Base-by-base conservation (phyloP, 352 stramenopile species). In the Globisporangium cystogenes region DNA sequence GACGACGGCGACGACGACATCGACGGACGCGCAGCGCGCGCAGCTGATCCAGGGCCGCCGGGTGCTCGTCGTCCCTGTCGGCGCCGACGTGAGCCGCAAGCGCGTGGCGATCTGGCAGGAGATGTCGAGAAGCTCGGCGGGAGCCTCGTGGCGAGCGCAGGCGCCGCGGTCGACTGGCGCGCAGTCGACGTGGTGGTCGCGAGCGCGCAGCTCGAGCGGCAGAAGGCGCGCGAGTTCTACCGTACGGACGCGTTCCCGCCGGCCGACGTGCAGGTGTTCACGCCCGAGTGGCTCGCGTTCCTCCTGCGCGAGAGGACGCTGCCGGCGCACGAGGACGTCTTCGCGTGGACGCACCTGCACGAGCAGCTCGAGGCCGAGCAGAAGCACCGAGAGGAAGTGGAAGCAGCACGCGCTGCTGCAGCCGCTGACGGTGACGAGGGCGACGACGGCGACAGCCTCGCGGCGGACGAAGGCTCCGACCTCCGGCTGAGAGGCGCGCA, bases 271-370 rank as follows among this genome's bases (percentile, higher is more conserved):
- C 60, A 67, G 39, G 54, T 77, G 4, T 78, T 68, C 49, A 86
- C 73, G 4, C 76, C 76, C 5, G 76, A 87, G 46, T 90, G 80
- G 80, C 67, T 90, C n/a, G 60, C 72, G 51, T 74, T 69, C 59
- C 53, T 87, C 36, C 46, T 68, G 4, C 60, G 75, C 7, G 59
- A 84, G 45, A 81, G 80, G 42, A 56, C 63, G 15, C 10, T 79
- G 2, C 76, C 76, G 1, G 23, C 46, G 6, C 36, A 48, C 3
- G 59, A 27, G 2, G 57, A 37, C 1, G 56, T 55, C 15, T 64
- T 82, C 14, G 67, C 62, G n/a, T 89, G 78, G 79, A 27, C 48
- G 1, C 36, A 26, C n/a, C 57, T 70, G 39, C 59, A 68, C 33
- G 72, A 73, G 20, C 58, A 68, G 41, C 33, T 60, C 39, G 60